Percentiles rank a stretch among this genome's conserved stretches.
Conservation (phyloP, 805 yeast genomes). For the Wickerhamomyces ciferrii region DNA sequence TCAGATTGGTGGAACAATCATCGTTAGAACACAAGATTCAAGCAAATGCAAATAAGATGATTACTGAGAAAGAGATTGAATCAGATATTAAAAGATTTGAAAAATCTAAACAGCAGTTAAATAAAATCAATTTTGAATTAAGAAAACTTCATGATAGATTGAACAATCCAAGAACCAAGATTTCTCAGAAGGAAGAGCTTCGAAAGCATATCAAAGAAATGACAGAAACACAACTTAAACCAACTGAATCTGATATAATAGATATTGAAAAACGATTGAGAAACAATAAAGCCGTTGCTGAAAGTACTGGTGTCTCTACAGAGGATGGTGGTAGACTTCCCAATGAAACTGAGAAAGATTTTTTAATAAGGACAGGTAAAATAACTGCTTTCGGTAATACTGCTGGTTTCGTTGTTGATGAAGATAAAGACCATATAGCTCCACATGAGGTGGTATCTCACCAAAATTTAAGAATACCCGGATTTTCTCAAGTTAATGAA, state of each 20-base stretch:
- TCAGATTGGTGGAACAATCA: slow-evolving; percentile 70
- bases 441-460: slow-evolving; percentile 10
- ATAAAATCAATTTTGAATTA: slow-evolving; percentile 38
- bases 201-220: slow-evolving; percentile 50
- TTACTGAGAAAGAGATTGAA: slow-evolving; percentile 60
- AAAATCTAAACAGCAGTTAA: slow-evolving; percentile 49
- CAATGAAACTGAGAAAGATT: slow-evolving; percentile 79
- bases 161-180: slow-evolving; percentile 47
- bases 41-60: slow-evolving; percentile 56
- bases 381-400: slow-evolving; percentile 87
- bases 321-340: slow-evolving; percentile 32
- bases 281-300: slow-evolving; percentile 19
- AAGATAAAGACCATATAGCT: slow-evolving; percentile 17
- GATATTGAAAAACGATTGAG: slow-evolving; percentile 52
- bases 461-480: slow-evolving; percentile 20
- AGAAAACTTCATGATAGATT: slow-evolving; percentile 42
- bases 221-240: slow-evolving; percentile 43
- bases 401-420: slow-evolving; percentile 44
- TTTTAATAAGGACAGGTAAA: slow-evolving; percentile 80
- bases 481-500: slow-evolving; percentile 8
- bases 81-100: slow-evolving; percentile 72
- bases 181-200: slow-evolving; percentile 56
- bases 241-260: slow-evolving; percentile 51
- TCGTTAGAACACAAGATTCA: slow-evolving; percentile 74
- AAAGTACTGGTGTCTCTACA: slow-evolving; percentile 3